Evolutionary conservation across 2,329 filamentous ascomycete genomes (phyloP), one percentile per base, ranked within the genome.

Genomic region (Paramyrothecium roridum): DNA sequence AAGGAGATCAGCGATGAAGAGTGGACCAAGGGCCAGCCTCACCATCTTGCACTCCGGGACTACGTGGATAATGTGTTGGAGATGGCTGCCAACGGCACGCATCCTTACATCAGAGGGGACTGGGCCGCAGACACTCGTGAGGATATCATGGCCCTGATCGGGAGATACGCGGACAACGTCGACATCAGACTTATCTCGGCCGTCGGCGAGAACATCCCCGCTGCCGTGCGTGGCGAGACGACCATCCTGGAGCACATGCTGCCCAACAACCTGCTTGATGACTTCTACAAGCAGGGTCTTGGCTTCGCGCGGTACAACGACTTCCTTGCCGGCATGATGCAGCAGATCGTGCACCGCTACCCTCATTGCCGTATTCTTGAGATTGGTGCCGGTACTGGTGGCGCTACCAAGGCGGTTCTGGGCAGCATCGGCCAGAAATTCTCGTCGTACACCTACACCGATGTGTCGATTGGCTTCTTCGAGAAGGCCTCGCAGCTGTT

Each of bases 401-500:
- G 67, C 11, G 66, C 75, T 0, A 80, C 77, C 0, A 60, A 65
- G 8, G 46, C 34, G 1, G 60, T 80, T 6, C 58, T 80, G 2
- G 52, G 61, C 2, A 50, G 52, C 3, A 57, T 78, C 13, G 67
- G 63, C 1, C 13, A 59, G 17, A 10, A 55, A 3, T 75, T 73
- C 48, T 17, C 48, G 17, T 53, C 67, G 2, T 81, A 80, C 59
- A 76, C 73, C 0, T 81, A 68, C 61, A 80, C 79, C 0, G 77
- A 80, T 54, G 70, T 78, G 13, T 73, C 72, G 0, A 55, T 67
- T 3, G 70, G 66, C 8, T 76, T 76, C 63, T 77, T 80, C 51
- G 69, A 71, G 16, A 59, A 64, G 2, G 73, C 71, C 0, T 57
- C 63, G 21, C 62, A 68, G 22, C 57, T 55, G 3, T 71, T 77